A percentile compares a stretch with the other conserved stretches of the same genome.
These are phyloP conservation scores for Lactifluus echinatus DNA, from an alignment of 768 basidiomycete genomes.

Conservation along the genomic window DNA sequence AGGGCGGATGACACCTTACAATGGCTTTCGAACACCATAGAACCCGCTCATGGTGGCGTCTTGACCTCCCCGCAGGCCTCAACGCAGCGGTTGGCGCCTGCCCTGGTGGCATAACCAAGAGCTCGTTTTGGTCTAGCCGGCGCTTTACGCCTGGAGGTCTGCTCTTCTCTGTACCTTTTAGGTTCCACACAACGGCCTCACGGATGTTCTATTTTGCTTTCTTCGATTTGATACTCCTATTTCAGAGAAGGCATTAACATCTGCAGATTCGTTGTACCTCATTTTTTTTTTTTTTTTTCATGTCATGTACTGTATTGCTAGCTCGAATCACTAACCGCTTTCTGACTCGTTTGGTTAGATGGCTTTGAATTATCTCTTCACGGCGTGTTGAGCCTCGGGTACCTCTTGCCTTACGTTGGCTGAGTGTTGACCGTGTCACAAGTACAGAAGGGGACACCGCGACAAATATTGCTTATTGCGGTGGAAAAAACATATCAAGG, in stretches of 20 bases:
- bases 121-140: background rate
- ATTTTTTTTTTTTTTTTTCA: no score
- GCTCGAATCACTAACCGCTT: background rate
- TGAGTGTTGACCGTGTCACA: background rate
- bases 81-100: background rate
- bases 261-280: conserved; percentile 10
- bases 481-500: background rate
- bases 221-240: background rate
- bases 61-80: background rate
- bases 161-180: background rate
- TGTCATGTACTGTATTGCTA: conserved; percentile 14
- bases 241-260: background rate
- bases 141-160: background rate
- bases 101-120: background rate
- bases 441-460: background rate
- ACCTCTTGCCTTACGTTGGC: background rate
- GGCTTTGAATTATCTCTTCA: background rate
- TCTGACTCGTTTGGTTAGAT: conserved; percentile 5
- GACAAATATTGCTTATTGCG: background rate
- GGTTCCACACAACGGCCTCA: background rate
- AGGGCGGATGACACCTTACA: background rate
- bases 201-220: background rate
- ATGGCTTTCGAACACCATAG: background rate
- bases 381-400: background rate
- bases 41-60: background rate